Conservation (phyloP, 1,139 yeast genomes). For the Saccharomycopsis hybrid region DNA sequence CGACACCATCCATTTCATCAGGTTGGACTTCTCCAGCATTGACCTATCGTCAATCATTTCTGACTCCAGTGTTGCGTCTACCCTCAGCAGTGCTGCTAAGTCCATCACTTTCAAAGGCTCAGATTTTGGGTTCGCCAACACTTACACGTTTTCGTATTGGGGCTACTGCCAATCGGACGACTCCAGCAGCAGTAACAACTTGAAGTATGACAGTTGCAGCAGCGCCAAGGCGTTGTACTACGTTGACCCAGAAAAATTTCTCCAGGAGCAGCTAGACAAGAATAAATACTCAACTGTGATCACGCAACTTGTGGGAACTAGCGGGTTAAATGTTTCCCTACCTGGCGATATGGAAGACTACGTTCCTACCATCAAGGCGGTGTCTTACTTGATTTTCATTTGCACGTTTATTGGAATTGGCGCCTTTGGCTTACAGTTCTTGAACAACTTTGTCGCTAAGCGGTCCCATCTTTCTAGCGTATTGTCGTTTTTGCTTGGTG, state of each 20-base stretch:
- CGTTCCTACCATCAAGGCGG: slow-evolving; percentile 32
- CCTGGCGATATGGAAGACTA: slow-evolving; percentile 32
- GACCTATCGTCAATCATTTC: slow-evolving; percentile 21
- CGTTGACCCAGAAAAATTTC: slow-evolving; percentile 50
- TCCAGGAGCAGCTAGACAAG: slow-evolving; percentile 30
- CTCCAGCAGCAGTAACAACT: slow-evolving; percentile 31
- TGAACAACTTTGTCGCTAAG: slow-evolving; percentile 36
- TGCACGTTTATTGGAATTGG: slow-evolving; percentile 40
- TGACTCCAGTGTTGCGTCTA: slow-evolving; percentile 19
- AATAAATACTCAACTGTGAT: slow-evolving; percentile 29
- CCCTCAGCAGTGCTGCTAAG: slow-evolving; percentile 22
- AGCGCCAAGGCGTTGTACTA: slow-evolving; percentile 40
- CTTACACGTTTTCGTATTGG: slow-evolving; percentile 62
- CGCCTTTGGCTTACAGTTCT: slow-evolving; percentile 33
- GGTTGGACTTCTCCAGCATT: slow-evolving; percentile 34
- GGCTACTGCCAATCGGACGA: slow-evolving; percentile 51
- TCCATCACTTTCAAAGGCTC: slow-evolving; percentile 20
- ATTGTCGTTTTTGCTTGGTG: slow-evolving; percentile 26
- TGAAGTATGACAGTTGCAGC: slow-evolving; percentile 51
- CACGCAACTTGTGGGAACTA: slow-evolving; percentile 19
- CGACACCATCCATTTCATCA: slow-evolving; percentile 35
- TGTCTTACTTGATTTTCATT: slow-evolving; percentile 41
- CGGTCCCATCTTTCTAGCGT: slow-evolving; percentile 32
- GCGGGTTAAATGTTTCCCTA: slow-evolving; percentile 23
- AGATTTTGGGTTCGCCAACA: slow-evolving; percentile 49